Conservation (phyloP, 2,329 filamentous ascomycete species). For the Stagonosporopsis chrysanthemi region DNA sequence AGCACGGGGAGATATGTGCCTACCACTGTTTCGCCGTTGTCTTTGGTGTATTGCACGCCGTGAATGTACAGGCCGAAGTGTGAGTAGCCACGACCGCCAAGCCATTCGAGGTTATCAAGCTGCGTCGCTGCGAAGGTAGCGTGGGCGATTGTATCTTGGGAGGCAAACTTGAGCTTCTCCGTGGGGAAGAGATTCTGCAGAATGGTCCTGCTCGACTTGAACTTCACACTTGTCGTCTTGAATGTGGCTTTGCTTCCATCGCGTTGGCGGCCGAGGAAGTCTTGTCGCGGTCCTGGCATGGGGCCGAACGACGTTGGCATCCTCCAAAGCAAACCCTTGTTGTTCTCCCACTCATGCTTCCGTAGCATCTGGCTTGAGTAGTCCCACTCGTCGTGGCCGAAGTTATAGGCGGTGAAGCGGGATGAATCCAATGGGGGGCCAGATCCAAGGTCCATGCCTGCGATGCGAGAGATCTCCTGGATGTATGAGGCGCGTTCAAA, state of each 20-base stretch:
- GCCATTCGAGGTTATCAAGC: constrained; percentile 63
- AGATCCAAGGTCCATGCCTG: constrained; percentile 57
- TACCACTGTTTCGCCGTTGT: constrained; percentile 55
- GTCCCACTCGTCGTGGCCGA: constrained; percentile 67
- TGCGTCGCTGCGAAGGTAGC: constrained; percentile 52
- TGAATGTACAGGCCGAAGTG: constrained; percentile 69
- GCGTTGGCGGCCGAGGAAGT: constrained; percentile 30
- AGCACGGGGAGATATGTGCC: constrained; percentile 66
- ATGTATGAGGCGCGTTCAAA: constrained; percentile 65
- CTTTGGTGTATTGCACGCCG: constrained; percentile 64
- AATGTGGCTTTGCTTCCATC: constrained; percentile 42
- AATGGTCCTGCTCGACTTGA: constrained; percentile 52
- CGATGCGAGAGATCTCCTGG: constrained; percentile 64
- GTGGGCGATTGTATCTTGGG: constrained; percentile 48
- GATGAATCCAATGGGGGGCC: constrained; percentile 44
- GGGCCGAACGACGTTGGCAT: constrained; percentile 55
- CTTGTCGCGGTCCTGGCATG: constrained; percentile 52
- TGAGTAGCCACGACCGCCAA: constrained; percentile 66
- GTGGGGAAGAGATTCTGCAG: constrained; percentile 53
- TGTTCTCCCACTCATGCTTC: constrained; percentile 59
- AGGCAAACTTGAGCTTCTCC: constrained; percentile 46
- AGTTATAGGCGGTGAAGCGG: constrained; percentile 60
- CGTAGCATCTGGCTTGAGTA: constrained; percentile 60
- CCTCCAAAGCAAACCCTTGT: constrained; percentile 46
- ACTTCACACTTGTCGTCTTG: constrained; percentile 51